Evolutionary conservation across 1,284 basidiomycete genomes (phyloP).

Genomic region (Irpex sp.): DNA sequence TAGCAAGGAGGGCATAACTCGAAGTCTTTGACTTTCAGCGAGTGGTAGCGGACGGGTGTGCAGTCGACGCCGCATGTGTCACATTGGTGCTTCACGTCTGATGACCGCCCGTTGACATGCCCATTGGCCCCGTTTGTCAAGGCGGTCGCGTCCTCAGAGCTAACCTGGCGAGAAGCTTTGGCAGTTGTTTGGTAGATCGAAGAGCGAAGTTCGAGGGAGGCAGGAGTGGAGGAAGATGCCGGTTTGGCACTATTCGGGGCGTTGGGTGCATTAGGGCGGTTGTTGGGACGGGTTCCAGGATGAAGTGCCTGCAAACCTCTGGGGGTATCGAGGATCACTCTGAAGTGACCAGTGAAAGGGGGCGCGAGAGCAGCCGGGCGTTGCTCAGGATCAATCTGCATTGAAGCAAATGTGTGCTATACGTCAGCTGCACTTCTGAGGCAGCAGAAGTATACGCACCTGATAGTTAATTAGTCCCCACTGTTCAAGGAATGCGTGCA

Average conservation of each 20-base stretch:
- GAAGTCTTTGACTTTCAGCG: slow-evolving; percentile 89
- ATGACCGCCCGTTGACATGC: slow-evolving; percentile 38
- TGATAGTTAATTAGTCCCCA: slow-evolving; percentile 99
- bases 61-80: slow-evolving; percentile 96
- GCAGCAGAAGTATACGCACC: slow-evolving; percentile 41
- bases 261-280: slow-evolving; percentile 36
- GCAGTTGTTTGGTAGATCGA: slow-evolving; percentile 87
- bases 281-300: slow-evolving; percentile 74
- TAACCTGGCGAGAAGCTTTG: slow-evolving; percentile 72
- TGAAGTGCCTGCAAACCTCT: slow-evolving; percentile 94
- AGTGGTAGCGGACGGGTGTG: slow-evolving; percentile 87
- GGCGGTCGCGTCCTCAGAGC: slow-evolving; percentile 58
- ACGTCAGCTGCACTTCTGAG: background rate
- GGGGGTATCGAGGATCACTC: slow-evolving; percentile 95
- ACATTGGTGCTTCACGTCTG: slow-evolving; percentile 66
- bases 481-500: slow-evolving; percentile 97
- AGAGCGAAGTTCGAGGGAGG: slow-evolving; percentile 80
- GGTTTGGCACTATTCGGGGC: slow-evolving; percentile 51
- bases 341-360: slow-evolving; percentile 98
- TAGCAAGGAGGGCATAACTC: slow-evolving; percentile 91
- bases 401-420: slow-evolving; percentile 18
- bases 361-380: slow-evolving; percentile 92
- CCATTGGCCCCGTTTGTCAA: slow-evolving; percentile 57
- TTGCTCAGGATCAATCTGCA: slow-evolving; percentile 94
- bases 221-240: slow-evolving; percentile 46